phyloP scores from a whole-genome alignment of 495 filamentous ascomycete species.

The Letharia columbiana region DNA sequence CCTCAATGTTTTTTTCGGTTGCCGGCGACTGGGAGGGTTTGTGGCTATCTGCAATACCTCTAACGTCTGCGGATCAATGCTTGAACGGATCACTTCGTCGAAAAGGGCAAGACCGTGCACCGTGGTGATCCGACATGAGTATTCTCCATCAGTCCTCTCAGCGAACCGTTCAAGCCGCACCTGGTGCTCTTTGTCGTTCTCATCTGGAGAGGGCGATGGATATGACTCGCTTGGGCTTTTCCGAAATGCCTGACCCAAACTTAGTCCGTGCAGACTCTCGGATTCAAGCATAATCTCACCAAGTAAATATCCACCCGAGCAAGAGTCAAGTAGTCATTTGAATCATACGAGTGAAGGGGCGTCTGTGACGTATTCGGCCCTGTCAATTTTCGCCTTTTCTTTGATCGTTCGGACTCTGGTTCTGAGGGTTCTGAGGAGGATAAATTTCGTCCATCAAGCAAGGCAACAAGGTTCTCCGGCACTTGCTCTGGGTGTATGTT shows the following conservation, averaged over 20 bases:
- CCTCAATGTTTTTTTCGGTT: conserved; percentile 1
- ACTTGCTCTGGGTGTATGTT: conserved; percentile 4
- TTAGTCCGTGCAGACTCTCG: neutral
- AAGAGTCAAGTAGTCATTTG: conserved; percentile 17
- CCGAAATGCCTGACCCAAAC: conserved; percentile 9
- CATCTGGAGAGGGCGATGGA: conserved; percentile 13
- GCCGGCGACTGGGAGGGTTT: conserved; percentile 7
- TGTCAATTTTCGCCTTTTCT: conserved; percentile 16
- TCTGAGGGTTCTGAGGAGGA: neutral
- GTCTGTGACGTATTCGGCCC: neutral
- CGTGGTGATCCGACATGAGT: conserved; percentile 12
- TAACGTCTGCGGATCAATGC: conserved; percentile 1
- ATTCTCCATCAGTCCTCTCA: neutral
- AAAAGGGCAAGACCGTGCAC: conserved; percentile 10
- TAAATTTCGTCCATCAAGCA: conserved; percentile 3
- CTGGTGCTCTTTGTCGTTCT: neutral
- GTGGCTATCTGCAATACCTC: conserved; percentile 14
- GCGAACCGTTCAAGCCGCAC: conserved; percentile 15
- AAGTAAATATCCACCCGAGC: conserved; percentile 20
- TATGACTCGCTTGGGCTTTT: conserved; percentile 7
- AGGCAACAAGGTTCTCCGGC: conserved; percentile 9
- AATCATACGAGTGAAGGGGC: neutral
- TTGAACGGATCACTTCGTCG: conserved; percentile 5
- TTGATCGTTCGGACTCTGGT: conserved; percentile 9
- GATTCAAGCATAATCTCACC: conserved; percentile 2